Evolutionary conservation across 768 basidiomycete genomes (phyloP), one percentile per base, ranked within the genome.

Genomic region (Suillus tomentosus): DNA sequence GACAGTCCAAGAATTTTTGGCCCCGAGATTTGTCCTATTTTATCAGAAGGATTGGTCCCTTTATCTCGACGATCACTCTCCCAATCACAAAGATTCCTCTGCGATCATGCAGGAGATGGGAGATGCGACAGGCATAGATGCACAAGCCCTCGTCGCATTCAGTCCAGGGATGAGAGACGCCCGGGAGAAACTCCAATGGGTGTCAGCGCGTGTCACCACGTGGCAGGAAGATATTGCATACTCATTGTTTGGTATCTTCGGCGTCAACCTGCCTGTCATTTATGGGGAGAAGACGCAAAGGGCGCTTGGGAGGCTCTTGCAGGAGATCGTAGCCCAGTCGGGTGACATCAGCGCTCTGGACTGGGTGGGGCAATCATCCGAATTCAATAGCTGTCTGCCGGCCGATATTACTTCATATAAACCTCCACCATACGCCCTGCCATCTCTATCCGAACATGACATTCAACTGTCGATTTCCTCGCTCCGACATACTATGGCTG

Each of bases 211-310:
- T 47, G n/a, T 47, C n/a, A 47, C 45, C 10, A 47, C 45, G n/a
- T 47, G 45, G 45, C n/a, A 47, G n/a, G 45, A 47, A n/a, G 45
- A 47, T 5, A 47, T n/a, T n/a, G 45, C 45, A 47, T 47, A n/a
- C n/a, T 47, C 45, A 11, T 47, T 47, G n/a, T 47, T 47, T 47
- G 45, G 45, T n/a, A 47, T 47, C 45, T 47, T 47, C n/a, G 45
- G 45, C 4, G 45, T 47, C 45, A 47, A 47, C n/a, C 19, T 47
- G n/a, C 19, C 45, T 47, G 45, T 47, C 45, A 47, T 47, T n/a
- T 47, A 47, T 47, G 45, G 45, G n/a, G 45, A 47, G 45, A 47
- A 47, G 45, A 47, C n/a, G 45, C 45, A 47, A 10, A 47, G 5
- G 19, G 45, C 45, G 45, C 45, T 47, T 47, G 45, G 45, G 10